Percentiles rank a stretch among this genome's conserved stretches.
Conservation (phyloP, 371 early-diverging fungal species). For the Batrachochytrium dendrobatidis region DNA sequence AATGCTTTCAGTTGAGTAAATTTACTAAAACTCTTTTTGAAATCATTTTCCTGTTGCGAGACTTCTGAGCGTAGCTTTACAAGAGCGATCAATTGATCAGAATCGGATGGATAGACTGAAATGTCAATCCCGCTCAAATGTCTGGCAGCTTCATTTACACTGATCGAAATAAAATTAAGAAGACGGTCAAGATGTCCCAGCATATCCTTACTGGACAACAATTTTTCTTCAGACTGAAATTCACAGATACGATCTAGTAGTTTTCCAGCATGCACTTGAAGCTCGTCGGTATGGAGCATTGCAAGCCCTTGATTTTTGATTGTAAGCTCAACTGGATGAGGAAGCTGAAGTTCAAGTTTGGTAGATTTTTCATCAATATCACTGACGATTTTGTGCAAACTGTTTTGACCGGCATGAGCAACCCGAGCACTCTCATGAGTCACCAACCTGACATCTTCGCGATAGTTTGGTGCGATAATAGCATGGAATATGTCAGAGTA, state of each 20-base stretch:
- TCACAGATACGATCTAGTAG: slow-evolving; percentile 6
- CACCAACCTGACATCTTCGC: slow-evolving; percentile 3
- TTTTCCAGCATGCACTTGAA: background rate
- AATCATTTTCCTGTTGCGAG: background rate
- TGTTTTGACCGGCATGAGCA: slow-evolving; percentile 15
- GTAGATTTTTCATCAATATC: slow-evolving; percentile 16
- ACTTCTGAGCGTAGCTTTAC: background rate
- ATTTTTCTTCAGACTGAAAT: slow-evolving; percentile 5
- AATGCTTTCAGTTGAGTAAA: slow-evolving; percentile 1
- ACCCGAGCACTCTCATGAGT: slow-evolving; percentile 10
- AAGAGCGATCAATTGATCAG: background rate
- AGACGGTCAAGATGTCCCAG: slow-evolving; percentile 5
- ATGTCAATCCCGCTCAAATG: background rate
- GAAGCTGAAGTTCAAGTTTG: background rate
- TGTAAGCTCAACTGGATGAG: background rate
- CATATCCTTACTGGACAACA: background rate
- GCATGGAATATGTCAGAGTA: slow-evolving; percentile 31
- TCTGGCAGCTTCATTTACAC: slow-evolving; percentile 1
- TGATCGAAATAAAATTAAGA: background rate
- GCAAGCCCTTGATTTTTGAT: background rate
- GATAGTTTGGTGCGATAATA: slow-evolving; percentile 17
- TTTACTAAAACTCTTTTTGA: background rate
- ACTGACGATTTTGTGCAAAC: slow-evolving; percentile 9
- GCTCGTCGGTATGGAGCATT: background rate
- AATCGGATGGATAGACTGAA: background rate